These are phyloP conservation scores for Hevea brasiliensis DNA, from an alignment of 345 rosid species.

Conservation along the genomic window DNA sequence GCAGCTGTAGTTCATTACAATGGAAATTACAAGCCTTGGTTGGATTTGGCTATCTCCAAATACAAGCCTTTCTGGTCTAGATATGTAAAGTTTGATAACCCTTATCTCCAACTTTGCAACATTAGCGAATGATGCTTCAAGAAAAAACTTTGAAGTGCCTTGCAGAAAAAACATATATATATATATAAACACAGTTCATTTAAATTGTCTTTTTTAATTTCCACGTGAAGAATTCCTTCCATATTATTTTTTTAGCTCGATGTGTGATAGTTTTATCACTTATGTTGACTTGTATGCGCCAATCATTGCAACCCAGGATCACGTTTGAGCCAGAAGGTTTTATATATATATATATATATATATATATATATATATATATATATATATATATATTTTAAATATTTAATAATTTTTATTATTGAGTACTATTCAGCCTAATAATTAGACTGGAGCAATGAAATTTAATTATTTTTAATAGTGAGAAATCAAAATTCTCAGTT, in stretches of 20 bases:
- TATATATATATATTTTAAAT: too few relatives aligned
- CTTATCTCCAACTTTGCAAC: slow-evolving; percentile 68
- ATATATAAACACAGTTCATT: background rate
- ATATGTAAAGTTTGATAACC: slow-evolving; percentile 67
- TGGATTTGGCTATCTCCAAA: slow-evolving; percentile 82
- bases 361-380: too few relatives aligned
- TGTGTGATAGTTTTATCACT: background rate
- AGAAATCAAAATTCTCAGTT: too few relatives aligned
- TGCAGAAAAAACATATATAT: background rate
- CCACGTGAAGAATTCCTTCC: background rate
- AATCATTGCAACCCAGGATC: too few relatives aligned
- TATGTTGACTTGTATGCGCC: background rate
- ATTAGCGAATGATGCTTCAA: slow-evolving; percentile 36
- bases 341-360: too few relatives aligned
- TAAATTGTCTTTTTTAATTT: background rate
- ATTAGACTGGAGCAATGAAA: too few relatives aligned
- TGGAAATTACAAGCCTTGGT: slow-evolving; percentile 98
- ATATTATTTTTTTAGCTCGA: background rate
- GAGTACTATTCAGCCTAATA: too few relatives aligned
- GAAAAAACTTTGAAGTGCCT: background rate
- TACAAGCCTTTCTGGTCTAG: slow-evolving; percentile 88
- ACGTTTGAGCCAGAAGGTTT: too few relatives aligned
- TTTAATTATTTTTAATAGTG: too few relatives aligned
- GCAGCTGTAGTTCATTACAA: slow-evolving; percentile 95
- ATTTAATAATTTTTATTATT: too few relatives aligned